These are phyloP conservation scores for Fusarium camptoceras DNA, from an alignment of 2,329 filamentous ascomycete genomes.

Conservation along the genomic window DNA sequence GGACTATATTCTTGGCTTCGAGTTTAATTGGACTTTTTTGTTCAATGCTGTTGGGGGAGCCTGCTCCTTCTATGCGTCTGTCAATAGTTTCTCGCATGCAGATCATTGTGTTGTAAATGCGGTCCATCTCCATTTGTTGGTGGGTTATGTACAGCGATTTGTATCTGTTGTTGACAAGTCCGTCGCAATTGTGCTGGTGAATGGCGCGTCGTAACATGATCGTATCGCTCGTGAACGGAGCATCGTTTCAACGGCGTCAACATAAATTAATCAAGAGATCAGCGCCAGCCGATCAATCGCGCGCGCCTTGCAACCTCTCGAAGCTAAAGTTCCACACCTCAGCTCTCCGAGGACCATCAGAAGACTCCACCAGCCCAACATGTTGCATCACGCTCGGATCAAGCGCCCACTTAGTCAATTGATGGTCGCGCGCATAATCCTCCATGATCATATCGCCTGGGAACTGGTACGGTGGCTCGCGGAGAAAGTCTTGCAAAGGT, in stretches of 20 bases:
- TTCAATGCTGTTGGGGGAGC: not conserved
- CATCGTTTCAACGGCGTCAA: not conserved
- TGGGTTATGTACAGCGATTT: not conserved
- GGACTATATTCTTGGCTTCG: not conserved
- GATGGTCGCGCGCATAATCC: constrained; percentile 47
- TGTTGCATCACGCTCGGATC: constrained; percentile 55
- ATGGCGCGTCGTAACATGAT: not conserved
- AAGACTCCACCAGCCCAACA: constrained; percentile 50
- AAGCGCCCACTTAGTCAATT: constrained; percentile 52
- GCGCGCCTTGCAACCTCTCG: constrained; percentile 36
- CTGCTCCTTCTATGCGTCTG: not conserved
- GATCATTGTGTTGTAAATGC: too few species aligned
- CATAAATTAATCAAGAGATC: not conserved
- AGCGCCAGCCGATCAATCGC: not conserved
- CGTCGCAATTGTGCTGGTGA: not conserved
- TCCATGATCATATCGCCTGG: constrained; percentile 54
- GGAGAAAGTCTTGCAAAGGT: constrained; percentile 44
- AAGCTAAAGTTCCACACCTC: constrained; percentile 55
- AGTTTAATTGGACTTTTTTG: not conserved
- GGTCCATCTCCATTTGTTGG: not conserved
- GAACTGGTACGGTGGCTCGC: constrained; percentile 50
- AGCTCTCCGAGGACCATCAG: constrained; percentile 43
- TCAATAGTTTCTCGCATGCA: not conserved
- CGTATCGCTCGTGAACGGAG: not conserved
- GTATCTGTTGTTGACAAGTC: not conserved